Base-by-base conservation (phyloP, 306 rosid species). In the Quercus berberidifolia region DNA sequence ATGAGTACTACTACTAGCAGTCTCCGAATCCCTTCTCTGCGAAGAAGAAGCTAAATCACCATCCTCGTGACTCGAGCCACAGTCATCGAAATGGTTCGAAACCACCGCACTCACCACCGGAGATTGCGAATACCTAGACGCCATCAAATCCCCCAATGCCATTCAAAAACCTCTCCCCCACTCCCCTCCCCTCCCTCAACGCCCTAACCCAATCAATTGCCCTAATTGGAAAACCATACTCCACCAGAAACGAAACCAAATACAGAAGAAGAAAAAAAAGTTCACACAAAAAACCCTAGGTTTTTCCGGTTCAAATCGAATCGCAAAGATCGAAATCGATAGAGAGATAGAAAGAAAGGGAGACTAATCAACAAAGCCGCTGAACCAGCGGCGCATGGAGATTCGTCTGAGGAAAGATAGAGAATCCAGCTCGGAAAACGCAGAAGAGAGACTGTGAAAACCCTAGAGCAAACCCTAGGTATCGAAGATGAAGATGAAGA, bases 71-170 rank as follows among this genome's bases (percentile, higher is more conserved):
- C 78, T 76, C 30, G 92, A 79, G 64, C 69, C 81, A 57, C 58
- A 84, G 74, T 87, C 91, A 21, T 89, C 91, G 77, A 89, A 38
- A 75, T 91, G 92, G 78, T 72, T 90, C 11, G 97, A 82, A 20
- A 91, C 87, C 79, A 89, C 87, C 59, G 41, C 41, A 19, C 21
- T n/a, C 52, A 85, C 90, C 43, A 86, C 85, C 41, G 94, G 78
- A 83, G 98, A 90, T 85, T 96, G 97, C 67, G 98, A 93, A 88
- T 93, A 89, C 82, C 96, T 89, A 38, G 99, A 93, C 79, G 94
- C 93, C 99, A 93, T 91, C 83, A 89, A 87, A 85, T 96, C 93
- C 78, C 97, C 98, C 98, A 93, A 93, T 96, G 99, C 99, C 99
- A 96, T 96, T 85, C 99, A 91, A 96, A 91, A 19, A 23, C n/a